Base-by-base conservation (phyloP, 2,329 filamentous ascomycete species). In the Monilinia fructicola region DNA sequence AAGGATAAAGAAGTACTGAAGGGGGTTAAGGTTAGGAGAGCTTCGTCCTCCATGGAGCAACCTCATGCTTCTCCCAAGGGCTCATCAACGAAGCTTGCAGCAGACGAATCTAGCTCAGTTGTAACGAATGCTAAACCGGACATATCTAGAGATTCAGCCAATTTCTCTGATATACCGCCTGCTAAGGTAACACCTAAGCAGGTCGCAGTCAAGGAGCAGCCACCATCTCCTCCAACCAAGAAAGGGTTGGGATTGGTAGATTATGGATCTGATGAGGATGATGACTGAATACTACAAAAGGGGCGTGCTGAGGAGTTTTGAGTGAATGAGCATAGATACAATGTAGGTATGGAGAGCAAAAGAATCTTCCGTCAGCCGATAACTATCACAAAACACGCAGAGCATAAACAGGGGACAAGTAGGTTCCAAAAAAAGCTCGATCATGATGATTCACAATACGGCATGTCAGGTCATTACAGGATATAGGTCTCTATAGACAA, bases 251-350 rank as follows among this genome's bases (percentile, higher is more conserved):
- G 79, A 0, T 73, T 87, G 50, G 85, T 87, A 16, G 81, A 79
- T 67, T 88, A 87, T 69, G 85, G 81, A 6, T 87, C 85, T 1
- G 85, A 86, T 55, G 82, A 83, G 54, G 81, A 83, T 28, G 76
- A 74, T 74, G 71, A 68, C 55, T 71, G 40, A 58, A 21, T 26
- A 40, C 18, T 52, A 26, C 10, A 14, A 54, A 18, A 23, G 21
- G 10, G 18, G 1, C 18, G 11, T 21, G 40, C 18, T 12, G 44
- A n/a, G 31, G 4, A 50, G 21, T 50, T 12, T 61, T 44, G 42
- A 50, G n/a, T 40, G 58, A 35, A 40, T 23, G 23, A 38, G 40
- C 23, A 38, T 35, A 26, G 16, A 9, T 48, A 14, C 38, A 26
- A 26, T 50, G 5, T 55, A 3, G 31, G 11, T 55, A 40, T 7